These are phyloP conservation scores for Agastache rugosa DNA, from an alignment of 257 asterid genomes.

Conservation along the genomic window DNA sequence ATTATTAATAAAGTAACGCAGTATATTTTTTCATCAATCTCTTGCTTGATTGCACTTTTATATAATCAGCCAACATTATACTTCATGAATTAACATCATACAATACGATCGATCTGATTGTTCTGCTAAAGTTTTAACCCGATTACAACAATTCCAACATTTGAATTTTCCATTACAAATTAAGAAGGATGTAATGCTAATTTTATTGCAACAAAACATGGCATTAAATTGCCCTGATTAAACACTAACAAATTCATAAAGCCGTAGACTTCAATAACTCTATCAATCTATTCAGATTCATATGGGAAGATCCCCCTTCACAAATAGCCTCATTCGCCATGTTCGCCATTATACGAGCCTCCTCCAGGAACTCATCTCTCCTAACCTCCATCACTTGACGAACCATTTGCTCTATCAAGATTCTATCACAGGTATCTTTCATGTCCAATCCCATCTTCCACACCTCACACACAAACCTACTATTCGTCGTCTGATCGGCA, in stretches of 20 bases:
- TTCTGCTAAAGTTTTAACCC: too few relatives aligned
- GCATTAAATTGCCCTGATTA: not conserved
- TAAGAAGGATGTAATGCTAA: too few relatives aligned
- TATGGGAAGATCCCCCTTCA: constrained; percentile 51
- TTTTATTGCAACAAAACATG: too few relatives aligned
- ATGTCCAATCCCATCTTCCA: constrained; percentile 70
- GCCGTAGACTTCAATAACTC: constrained; percentile 29
- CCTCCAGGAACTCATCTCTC: constrained; percentile 46
- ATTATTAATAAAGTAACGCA: too few relatives aligned
- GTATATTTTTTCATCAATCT: too few relatives aligned
- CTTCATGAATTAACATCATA: too few relatives aligned
- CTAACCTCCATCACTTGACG: constrained; percentile 49
- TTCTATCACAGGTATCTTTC: constrained; percentile 56
- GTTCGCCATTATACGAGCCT: constrained; percentile 37
- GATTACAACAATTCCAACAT: too few relatives aligned
- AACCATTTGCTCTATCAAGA: constrained; percentile 44
- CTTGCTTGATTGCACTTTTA: too few relatives aligned
- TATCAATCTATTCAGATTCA: constrained; percentile 36
- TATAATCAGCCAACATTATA: too few relatives aligned
- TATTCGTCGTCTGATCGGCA: constrained; percentile 53
- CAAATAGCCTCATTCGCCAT: constrained; percentile 47
- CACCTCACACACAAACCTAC: constrained; percentile 60
- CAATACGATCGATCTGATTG: too few relatives aligned
- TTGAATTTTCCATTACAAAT: too few relatives aligned
- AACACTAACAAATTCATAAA: not conserved